phyloP scores from a whole-genome alignment of 768 basidiomycete species.

The Leccinellum albellum region DNA sequence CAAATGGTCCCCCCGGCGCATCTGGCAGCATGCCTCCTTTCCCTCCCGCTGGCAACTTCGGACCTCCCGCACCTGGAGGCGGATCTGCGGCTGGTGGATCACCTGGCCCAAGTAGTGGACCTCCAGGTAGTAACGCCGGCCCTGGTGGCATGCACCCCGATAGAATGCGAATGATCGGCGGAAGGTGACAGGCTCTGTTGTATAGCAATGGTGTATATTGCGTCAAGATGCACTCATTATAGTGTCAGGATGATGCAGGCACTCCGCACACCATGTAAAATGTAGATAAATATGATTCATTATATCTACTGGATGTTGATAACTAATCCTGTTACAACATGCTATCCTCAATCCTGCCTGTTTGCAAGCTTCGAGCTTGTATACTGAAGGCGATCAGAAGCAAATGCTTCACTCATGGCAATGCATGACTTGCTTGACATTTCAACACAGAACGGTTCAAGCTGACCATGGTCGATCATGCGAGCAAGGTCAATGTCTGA shows the following conservation, averaged over 20 bases:
- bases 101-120: constrained; percentile 29
- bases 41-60: constrained; percentile 30
- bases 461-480: constrained; percentile 37
- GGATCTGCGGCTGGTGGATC: constrained; percentile 43
- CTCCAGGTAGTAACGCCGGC: constrained; percentile 36
- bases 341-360: neutral
- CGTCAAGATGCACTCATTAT: neutral
- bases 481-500: constrained; percentile 33
- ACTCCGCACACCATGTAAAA: neutral
- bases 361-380: neutral
- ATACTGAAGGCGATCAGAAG: constrained; percentile 17
- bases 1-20: constrained; percentile 33
- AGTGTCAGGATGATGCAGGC: too few species aligned
- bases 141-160: constrained; percentile 84
- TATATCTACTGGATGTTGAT: neutral
- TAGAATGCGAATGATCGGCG: constrained; percentile 68
- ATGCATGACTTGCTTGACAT: constrained; percentile 26
- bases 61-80: constrained; percentile 38
- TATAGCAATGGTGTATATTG: neutral
- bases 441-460: constrained; percentile 46
- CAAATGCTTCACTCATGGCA: constrained; percentile 23
- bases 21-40: constrained; percentile 31
- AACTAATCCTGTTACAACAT: neutral
- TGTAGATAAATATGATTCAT: neutral
- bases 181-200: constrained; percentile 12